Percentiles rank a stretch among this genome's conserved stretches.
phyloP scores from a whole-genome alignment of 805 yeast genomes.

The Yarrowia divulgata region DNA sequence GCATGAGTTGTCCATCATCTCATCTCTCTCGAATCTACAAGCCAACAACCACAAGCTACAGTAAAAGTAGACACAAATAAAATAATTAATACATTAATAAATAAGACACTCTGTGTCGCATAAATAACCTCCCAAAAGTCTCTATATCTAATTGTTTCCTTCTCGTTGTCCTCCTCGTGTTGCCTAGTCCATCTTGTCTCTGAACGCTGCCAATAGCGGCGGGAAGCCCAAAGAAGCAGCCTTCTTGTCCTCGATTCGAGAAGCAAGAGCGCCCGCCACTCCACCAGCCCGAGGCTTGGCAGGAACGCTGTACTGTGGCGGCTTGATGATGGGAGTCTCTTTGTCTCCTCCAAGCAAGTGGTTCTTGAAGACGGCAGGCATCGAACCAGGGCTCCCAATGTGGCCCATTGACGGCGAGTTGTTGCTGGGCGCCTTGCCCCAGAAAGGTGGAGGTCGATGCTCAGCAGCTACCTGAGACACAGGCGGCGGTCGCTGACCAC shows the following conservation, averaged over 20 bases:
- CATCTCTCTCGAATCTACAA: no score
- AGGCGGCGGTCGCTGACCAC: neutral
- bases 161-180: neutral
- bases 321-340: slow-evolving; percentile 11
- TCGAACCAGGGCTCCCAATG: neutral
- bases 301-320: slow-evolving; percentile 26
- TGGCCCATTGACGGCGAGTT: slow-evolving; percentile 15
- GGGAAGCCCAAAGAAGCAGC: slow-evolving; percentile 38
- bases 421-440: slow-evolving; percentile 22
- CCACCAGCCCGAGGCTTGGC: neutral
- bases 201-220: slow-evolving; percentile 26
- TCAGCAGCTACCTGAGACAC: neutral
- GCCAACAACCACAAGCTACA: neutral
- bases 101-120: slow-evolving; percentile 33
- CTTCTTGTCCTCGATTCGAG: slow-evolving; percentile 32
- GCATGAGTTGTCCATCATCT: no score
- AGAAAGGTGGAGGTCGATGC: slow-evolving; percentile 24
- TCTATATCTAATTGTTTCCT: slow-evolving; percentile 14
- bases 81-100: slow-evolving; percentile 27
- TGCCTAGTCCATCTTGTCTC: slow-evolving; percentile 27
- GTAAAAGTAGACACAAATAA: no score
- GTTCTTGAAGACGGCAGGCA: slow-evolving; percentile 5
- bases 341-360: slow-evolving; percentile 23
- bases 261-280: slow-evolving; percentile 3
- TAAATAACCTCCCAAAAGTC: slow-evolving; percentile 31